Conservation (phyloP, 331 rosid genomes). For the Spiraea crenata region DNA sequence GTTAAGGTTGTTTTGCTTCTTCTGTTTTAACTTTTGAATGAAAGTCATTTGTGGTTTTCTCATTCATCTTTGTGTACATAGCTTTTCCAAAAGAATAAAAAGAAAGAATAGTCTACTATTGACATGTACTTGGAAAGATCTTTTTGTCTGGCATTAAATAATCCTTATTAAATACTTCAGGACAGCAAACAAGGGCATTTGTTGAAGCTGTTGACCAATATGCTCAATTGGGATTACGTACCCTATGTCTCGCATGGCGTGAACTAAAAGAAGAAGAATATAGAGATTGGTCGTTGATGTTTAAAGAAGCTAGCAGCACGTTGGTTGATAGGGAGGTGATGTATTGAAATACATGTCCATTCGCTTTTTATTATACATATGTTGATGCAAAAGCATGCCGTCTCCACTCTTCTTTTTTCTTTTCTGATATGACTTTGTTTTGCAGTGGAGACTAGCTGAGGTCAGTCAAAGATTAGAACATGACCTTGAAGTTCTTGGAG, state of each 20-base stretch:
- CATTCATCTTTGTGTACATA: not conserved
- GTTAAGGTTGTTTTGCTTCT: not conserved
- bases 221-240: conserved; percentile 91
- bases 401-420: not conserved
- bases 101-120: not conserved
- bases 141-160: conserved; percentile 8
- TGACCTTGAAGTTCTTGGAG: conserved; percentile 89
- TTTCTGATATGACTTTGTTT: conserved; percentile 30
- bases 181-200: conserved; percentile 82
- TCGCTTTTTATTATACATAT: not conserved
- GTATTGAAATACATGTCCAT: not conserved
- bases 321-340: conserved; percentile 94
- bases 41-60: not conserved
- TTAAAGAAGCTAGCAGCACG: conserved; percentile 91
- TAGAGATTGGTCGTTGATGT: conserved; percentile 89
- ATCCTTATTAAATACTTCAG: conserved; percentile 44
- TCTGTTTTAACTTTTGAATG: too few species aligned
- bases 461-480: conserved; percentile 90
- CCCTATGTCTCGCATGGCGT: conserved; percentile 92
- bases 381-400: not conserved
- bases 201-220: conserved; percentile 93
- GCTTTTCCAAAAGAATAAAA: not conserved
- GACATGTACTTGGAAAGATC: not conserved
- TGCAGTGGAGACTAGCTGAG: conserved; percentile 98
- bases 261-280: conserved; percentile 81